Evolutionary conservation across 257 asterid species (phyloP).

Genomic region (Coffea eugenioides): DNA sequence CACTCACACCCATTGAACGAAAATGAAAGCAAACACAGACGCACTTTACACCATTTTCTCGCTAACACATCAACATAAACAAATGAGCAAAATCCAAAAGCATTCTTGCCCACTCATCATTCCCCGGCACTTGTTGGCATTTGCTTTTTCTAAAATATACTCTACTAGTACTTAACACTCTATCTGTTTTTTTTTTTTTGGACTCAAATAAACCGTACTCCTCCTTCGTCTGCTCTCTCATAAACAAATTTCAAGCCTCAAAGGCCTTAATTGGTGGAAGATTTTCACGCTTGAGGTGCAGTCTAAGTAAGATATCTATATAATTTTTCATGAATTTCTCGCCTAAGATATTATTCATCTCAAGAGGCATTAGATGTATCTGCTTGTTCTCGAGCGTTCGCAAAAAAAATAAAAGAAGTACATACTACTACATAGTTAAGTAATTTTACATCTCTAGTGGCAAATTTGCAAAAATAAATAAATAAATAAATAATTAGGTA

Average conservation of each 20-base stretch:
- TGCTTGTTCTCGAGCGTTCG: background rate
- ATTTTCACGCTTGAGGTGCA: background rate
- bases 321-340: no score
- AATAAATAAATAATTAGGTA: no score
- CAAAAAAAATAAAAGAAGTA: no score
- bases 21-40: slow-evolving; percentile 64
- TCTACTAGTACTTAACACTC: background rate
- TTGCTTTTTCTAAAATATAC: slow-evolving; percentile 25
- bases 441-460: no score
- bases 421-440: no score
- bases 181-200: no score
- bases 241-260: background rate
- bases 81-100: slow-evolving; percentile 37
- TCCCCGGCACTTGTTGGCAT: slow-evolving; percentile 37
- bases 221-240: background rate
- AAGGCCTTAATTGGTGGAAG: no score
- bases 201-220: background rate
- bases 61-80: slow-evolving; percentile 25
- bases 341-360: no score
- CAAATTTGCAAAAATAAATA: no score
- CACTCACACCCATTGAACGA: slow-evolving; percentile 43
- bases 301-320: no score
- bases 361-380: background rate
- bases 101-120: slow-evolving; percentile 44
- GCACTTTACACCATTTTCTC: slow-evolving; percentile 48